Base-by-base conservation (phyloP, 2,329 filamentous ascomycete species). In the Apiospora saccharicola region DNA sequence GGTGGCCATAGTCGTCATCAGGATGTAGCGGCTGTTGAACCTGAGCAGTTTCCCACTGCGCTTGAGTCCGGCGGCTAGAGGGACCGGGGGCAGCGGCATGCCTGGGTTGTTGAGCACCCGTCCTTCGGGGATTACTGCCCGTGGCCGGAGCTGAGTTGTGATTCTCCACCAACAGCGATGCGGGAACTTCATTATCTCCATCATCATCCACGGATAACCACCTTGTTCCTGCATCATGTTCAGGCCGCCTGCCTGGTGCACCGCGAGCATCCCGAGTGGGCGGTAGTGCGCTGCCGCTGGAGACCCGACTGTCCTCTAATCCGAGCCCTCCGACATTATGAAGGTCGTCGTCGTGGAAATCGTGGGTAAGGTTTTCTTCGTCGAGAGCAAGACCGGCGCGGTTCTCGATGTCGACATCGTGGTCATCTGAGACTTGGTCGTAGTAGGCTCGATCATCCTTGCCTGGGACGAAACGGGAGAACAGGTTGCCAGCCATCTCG, bases 141-240 rank as follows among this genome's bases (percentile, higher is more conserved):
- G 80, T 74, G 14, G 77, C 67, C 22, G 73, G 67, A 26, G 74
- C 70, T 61, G 68, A 41, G 26, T 30, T 43, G 37, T 69, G n/a
- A 5, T 81, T 83, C 78, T 92, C 90, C 26, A 92, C 87, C 24
- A 92, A 80, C 24, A 92, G 82, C 3, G 90, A 92, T 24, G 87
- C 88, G 0, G 90, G 90, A 0, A 92, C 90, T 76, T 92, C 90
- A 71, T 91, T 90, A 43, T 90, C 87, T 46, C 74, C 75, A 41
- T 80, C 74, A 71, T 79, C 79, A 22, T 84, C 79, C 24, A 75
- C 77, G 34, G 75, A 71, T 24, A 79, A 73, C 81, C 81, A 82
- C 70, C 75, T 76, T 12, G 79, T 64, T 53, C 74, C 74, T 4
- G 74, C 57, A 51, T 76, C 75, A 7, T 73, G 77, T 37, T 72